phyloP scores from a whole-genome alignment of 2,329 filamentous ascomycete genomes.

The Colletotrichum gigasporum region DNA sequence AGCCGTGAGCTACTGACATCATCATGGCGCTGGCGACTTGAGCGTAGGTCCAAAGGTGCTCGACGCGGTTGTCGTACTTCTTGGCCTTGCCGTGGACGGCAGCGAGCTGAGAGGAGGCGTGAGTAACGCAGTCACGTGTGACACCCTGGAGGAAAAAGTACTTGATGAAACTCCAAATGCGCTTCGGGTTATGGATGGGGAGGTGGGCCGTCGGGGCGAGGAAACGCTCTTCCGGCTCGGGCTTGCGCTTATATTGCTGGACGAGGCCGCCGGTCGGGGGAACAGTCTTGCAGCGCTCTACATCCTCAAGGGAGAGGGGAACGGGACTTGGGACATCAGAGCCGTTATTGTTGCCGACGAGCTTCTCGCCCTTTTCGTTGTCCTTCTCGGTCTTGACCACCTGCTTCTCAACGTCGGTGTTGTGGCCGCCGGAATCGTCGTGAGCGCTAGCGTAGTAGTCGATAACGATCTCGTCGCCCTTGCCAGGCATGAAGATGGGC shows the following conservation, averaged over 20 bases:
- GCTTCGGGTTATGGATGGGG: conserved; percentile 31
- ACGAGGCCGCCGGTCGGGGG: conserved; percentile 29
- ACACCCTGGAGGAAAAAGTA: conserved; percentile 36
- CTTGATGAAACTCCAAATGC: conserved; percentile 33
- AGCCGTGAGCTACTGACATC: conserved; percentile 54
- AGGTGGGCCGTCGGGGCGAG: conserved; percentile 31
- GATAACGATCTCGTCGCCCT: conserved; percentile 37
- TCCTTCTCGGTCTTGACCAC: neutral
- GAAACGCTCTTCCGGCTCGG: conserved; percentile 44
- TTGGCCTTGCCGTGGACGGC: conserved; percentile 42
- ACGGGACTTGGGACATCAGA: neutral
- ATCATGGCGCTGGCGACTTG: conserved; percentile 51
- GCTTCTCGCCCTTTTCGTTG: conserved; percentile 25
- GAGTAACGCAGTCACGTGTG: conserved; percentile 34
- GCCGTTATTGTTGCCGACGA: neutral
- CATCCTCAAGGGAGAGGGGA: conserved; percentile 35
- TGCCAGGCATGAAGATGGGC: conserved; percentile 36
- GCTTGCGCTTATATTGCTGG: conserved; percentile 49
- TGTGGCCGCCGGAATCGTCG: neutral
- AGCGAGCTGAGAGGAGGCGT: conserved; percentile 39
- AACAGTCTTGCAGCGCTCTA: conserved; percentile 44
- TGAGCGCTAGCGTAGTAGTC: conserved; percentile 37
- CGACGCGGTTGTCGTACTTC: conserved; percentile 54
- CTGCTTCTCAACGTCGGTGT: conserved; percentile 16
- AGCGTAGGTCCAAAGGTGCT: conserved; percentile 57